Conservation (phyloP, 1,284 basidiomycete genomes). For the Puccinia polysora region DNA sequence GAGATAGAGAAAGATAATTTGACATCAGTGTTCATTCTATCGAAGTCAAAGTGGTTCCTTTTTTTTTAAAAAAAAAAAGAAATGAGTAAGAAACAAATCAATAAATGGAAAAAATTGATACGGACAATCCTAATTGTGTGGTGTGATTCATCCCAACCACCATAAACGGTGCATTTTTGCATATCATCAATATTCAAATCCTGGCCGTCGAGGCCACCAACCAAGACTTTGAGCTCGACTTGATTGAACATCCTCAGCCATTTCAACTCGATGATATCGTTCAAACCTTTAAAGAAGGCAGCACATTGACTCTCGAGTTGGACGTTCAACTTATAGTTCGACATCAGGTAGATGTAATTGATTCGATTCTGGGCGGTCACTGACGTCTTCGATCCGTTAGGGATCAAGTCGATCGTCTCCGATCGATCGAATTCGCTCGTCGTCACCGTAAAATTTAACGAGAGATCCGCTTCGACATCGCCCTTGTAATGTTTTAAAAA, state of each 20-base stretch:
- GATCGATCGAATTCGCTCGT: slow-evolving; percentile 85
- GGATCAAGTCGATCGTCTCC: slow-evolving; percentile 72
- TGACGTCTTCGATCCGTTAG: slow-evolving; percentile 73
- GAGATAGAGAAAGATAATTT: too few relatives aligned
- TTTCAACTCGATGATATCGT: slow-evolving; percentile 79
- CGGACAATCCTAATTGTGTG: slow-evolving; percentile 63
- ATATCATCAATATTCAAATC: slow-evolving; percentile 76
- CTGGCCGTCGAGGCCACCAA: slow-evolving; percentile 50
- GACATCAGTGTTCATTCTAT: too few relatives aligned
- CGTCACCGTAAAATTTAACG: slow-evolving; percentile 82
- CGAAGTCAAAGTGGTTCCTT: too few relatives aligned
- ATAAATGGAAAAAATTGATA: too few relatives aligned
- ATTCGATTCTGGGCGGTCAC: slow-evolving; percentile 86
- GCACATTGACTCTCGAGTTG: slow-evolving; percentile 79
- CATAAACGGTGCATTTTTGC: slow-evolving; percentile 68
- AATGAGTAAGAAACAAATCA: too few relatives aligned
- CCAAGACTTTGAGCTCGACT: slow-evolving; percentile 63
- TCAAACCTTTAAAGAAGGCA: slow-evolving; percentile 70
- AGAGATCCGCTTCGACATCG: slow-evolving; percentile 76
- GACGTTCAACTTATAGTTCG: slow-evolving; percentile 78
- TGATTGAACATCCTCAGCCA: slow-evolving; percentile 93
- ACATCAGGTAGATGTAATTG: slow-evolving; percentile 79
- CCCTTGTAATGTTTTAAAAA: slow-evolving; percentile 88
- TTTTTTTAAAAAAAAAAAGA: slow-evolving; percentile 57
- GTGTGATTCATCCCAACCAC: slow-evolving; percentile 66